Evolutionary conservation across 202 grass and related monocot species (phyloP), one percentile per base, ranked within the genome.

Genomic region (Schoenoplectus tabernaemontani): DNA sequence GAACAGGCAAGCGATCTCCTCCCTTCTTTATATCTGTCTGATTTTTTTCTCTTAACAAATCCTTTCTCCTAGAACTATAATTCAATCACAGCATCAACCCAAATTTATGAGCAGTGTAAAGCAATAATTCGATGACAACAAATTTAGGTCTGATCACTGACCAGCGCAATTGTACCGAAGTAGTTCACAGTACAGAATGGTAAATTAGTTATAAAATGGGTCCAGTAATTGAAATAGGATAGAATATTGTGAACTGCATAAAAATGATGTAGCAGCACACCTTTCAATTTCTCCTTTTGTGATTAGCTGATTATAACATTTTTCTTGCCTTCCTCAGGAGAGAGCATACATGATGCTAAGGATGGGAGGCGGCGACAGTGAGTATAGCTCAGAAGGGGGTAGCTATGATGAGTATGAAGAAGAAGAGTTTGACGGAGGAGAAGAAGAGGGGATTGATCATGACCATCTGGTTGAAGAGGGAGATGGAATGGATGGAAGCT

Each of bases 301-400:
- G n/a, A n/a, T n/a, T n/a, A n/a, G n/a, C n/a, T n/a, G n/a, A n/a
- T n/a, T n/a, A n/a, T n/a, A n/a, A n/a, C n/a, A n/a, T n/a, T n/a
- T n/a, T n/a, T n/a, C 72, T 73, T 67, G 86, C 83, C 79, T 76
- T 76, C 34, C 85, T 77, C 92, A 99, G 96, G 96, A 99, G 84
- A 87, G 92, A 86, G 96, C 96, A 34, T 99, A 99, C 80, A 92
- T 92, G 92, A 88, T 96, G 96, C 88, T 99, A 4, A 68, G 80
- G 5, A 94, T 94, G 86, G 90, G 74, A 43, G 89, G 81, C 43
- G 88, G 89, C 7, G 92, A 81, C 26, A 93, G 96, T 60, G 90
- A 99, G 30, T 96, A 99, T 72, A 99, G 88, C 84, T 99, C 96
- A 32, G 96, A 96, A 11, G 90, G 59, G 2, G 90, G 86, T 23